These are phyloP conservation scores for Diplodia corticola DNA, from an alignment of 2,329 filamentous ascomycete genomes.

Conservation along the genomic window DNA sequence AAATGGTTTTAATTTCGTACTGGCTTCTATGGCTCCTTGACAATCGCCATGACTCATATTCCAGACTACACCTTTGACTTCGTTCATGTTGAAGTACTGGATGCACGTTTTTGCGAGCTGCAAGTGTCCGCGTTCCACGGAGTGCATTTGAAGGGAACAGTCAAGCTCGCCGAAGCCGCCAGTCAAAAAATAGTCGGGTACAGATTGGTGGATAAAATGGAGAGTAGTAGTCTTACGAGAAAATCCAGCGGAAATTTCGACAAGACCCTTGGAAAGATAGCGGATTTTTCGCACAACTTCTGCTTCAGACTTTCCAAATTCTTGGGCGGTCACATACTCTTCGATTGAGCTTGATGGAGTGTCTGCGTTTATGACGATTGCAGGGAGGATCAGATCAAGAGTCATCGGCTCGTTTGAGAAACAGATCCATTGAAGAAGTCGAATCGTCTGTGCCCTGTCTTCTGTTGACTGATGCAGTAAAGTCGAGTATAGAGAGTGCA, in stretches of 20 bases:
- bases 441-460: neutral
- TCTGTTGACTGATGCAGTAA: neutral
- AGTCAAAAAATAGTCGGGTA: neutral
- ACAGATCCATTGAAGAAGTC: neutral
- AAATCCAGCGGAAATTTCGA: neutral
- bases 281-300: neutral
- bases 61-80: neutral
- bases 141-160: neutral
- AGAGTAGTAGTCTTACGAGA: neutral
- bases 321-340: neutral
- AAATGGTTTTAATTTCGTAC: neutral
- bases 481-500: neutral
- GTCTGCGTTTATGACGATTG: neutral
- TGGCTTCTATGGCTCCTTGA: neutral
- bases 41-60: neutral
- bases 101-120: neutral
- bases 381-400: neutral
- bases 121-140: neutral
- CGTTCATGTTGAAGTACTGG: neutral
- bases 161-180: neutral
- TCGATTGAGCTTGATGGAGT: neutral
- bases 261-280: neutral
- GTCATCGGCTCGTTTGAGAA: neutral
- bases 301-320: neutral
- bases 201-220: neutral